Conservation (phyloP, 257 asterid genomes). For the Cordia subcordata region DNA sequence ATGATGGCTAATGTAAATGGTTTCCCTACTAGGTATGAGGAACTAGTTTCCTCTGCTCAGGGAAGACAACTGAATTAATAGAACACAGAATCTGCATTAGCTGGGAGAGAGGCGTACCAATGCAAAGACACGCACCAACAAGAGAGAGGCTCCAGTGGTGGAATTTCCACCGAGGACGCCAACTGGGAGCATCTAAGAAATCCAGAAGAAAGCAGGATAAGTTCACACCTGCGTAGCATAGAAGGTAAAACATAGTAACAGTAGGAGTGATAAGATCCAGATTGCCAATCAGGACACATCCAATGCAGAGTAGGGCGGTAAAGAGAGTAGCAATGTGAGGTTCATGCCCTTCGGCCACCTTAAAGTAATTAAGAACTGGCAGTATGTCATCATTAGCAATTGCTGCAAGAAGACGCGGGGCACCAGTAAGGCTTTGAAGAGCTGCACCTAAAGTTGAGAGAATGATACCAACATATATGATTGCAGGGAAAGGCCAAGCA, state of each 20-base stretch:
- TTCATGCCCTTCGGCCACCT: constrained; percentile 82
- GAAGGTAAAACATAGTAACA: constrained; percentile 91
- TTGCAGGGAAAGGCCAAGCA: constrained; percentile 96
- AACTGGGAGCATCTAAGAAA: constrained; percentile 98
- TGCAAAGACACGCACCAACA: constrained; percentile 83
- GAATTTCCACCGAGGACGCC: constrained; percentile 99
- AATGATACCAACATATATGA: constrained; percentile 82
- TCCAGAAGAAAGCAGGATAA: constrained; percentile 96
- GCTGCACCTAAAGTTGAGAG: constrained; percentile 99
- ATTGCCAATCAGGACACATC: constrained; percentile 89
- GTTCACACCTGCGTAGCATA: constrained; percentile 95
- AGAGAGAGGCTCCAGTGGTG: constrained; percentile 99
- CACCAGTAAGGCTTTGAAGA: constrained; percentile 94
- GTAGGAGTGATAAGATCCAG: constrained; percentile 97
- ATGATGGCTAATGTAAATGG: neutral
- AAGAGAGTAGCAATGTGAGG: constrained; percentile 90
- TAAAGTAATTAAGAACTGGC: constrained; percentile 92
- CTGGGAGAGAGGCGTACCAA: constrained; percentile 37
- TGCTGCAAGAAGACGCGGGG: constrained; percentile 99
- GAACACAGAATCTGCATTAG: constrained; percentile 4
- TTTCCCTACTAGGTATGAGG: neutral
- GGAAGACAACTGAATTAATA: neutral
- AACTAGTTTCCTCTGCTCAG: neutral
- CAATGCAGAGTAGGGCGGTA: constrained; percentile 91
- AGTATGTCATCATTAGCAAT: constrained; percentile 97